Evolutionary conservation across 1,284 basidiomycete species (phyloP), one percentile per base, ranked within the genome.

Genomic region (Marasmius sp.): DNA sequence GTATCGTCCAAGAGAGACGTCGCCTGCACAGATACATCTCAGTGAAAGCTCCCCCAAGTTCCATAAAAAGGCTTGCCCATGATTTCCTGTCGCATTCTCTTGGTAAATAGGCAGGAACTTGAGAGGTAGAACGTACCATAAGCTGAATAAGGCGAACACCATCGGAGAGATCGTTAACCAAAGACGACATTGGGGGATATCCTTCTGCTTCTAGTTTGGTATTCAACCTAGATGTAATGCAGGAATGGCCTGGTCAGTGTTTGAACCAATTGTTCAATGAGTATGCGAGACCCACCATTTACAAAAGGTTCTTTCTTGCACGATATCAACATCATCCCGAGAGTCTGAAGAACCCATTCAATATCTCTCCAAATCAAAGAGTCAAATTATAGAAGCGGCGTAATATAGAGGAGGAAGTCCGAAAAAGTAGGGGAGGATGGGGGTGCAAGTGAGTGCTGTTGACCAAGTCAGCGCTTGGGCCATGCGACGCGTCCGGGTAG

Each of bases 101-200:
- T 36, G 8, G 36, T 56, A 27, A 53, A 48, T 59, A 8, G 52
- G 22, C 16, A 45, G 20, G 6, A 22, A 22, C 22, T 14, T 12
- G 18, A 34, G 34, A 18, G 51, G 59, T 7, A 61, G 33, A 53
- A 73, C 85, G 67, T 68, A 93, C 93, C 89, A 95, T 93, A 41
- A 95, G 82, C 71, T 94, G 95, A 65, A 98, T 97, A 49, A 99
- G 82, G 67, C 93, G 89, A 38, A 98, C 95, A 51, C 97, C 97
- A 78, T 98, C 95, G 5, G 92, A 94, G 56, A 99, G 87, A 80
- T 98, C 97, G 59, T 87, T 84, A 27, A 94, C 91, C 3, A 99
- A 85, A 49, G 94, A 95, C 12, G 81, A 83, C 94, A 99, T 97
- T n/a, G 94, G 87, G 20, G 92, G 88, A 68, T 97, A 87, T 64